Evolutionary conservation across 805 yeast species (phyloP).

Genomic region (Starmerella geochares): DNA sequence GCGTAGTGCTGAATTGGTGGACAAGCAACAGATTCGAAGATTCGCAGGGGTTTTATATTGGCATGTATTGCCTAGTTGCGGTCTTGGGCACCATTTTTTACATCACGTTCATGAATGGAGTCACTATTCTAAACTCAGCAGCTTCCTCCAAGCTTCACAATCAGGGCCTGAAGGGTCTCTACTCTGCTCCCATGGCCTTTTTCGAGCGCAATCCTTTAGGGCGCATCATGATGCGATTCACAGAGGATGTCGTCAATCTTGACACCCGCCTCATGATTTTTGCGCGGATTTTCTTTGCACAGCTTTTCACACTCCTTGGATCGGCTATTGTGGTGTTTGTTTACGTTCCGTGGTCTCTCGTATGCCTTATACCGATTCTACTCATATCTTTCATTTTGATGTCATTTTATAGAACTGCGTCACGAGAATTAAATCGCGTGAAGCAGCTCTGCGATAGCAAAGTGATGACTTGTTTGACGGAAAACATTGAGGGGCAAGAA

Average conservation of each 20-base stretch:
- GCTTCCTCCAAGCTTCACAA: constrained; percentile 52
- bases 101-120: not conserved
- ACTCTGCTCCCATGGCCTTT: constrained; percentile 69
- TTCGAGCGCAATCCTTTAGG: constrained; percentile 91
- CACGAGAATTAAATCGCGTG: constrained; percentile 61
- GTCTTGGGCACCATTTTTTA: not conserved
- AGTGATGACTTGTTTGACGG: constrained; percentile 59
- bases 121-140: constrained; percentile 37
- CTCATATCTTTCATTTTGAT: constrained; percentile 32
- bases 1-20: constrained; percentile 59
- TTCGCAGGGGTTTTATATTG: constrained; percentile 53
- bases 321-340: constrained; percentile 54
- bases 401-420: constrained; percentile 53
- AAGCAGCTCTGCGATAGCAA: constrained; percentile 61
- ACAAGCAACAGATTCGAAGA: constrained; percentile 38
- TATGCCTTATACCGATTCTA: constrained; percentile 47
- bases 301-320: constrained; percentile 46
- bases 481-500: constrained; percentile 49
- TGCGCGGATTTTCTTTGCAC: constrained; percentile 31
- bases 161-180: constrained; percentile 45
- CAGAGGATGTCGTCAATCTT: constrained; percentile 31
- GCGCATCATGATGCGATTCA: constrained; percentile 46
- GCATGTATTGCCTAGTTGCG: constrained; percentile 34
- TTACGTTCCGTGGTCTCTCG: constrained; percentile 58
- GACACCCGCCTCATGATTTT: constrained; percentile 55